Evolutionary conservation across 805 yeast genomes (phyloP), one percentile per base, ranked within the genome.

Genomic region (Candida hispaniensis): DNA sequence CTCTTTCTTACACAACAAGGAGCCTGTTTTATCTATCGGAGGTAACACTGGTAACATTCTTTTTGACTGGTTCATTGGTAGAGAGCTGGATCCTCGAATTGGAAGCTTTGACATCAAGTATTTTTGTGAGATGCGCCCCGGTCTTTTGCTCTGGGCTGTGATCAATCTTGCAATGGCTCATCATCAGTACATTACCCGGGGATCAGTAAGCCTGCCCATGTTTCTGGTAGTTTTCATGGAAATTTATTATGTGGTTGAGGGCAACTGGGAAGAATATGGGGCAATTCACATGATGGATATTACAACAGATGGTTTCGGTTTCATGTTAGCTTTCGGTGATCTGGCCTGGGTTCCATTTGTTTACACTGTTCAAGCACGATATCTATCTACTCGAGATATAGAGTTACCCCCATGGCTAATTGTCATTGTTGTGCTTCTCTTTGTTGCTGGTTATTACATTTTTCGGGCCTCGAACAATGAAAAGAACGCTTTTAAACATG

Each of bases 61-160:
- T 7, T 88, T 80, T 52, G 95, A 91, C 44, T 86, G 95, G 96
- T 91, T 85, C 52, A 85, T 91, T 52, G 98, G 98, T 18, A 73
- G 98, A 41, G 97, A 88, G 59, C 64, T 91, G 51, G 91, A 91
- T 54, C 98, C 97, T 16, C 67, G 97, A 47, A 62, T 81, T 40
- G 91, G 93, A 1, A 50, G 68, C 0, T 73, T 86, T 66, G 98
- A 91, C 54, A 73, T 91, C 55, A 91, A 91, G 59, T 58, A 85
- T 47, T 91, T 80, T 50, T 81, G 94, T 56, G 98, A 91, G 56
- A 68, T 91, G 55, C 73, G 94, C 49, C 98, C 98, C 1, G 98
- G 98, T 4, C 65, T 91, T 69, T 60, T 88, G 36, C 60, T 91
- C 26, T 88, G 96, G 94, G 58, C 76, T 10, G 53, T 82, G 32